phyloP scores from a whole-genome alignment of 352 stramenopile genomes.

The Pythium rishiriense region DNA sequence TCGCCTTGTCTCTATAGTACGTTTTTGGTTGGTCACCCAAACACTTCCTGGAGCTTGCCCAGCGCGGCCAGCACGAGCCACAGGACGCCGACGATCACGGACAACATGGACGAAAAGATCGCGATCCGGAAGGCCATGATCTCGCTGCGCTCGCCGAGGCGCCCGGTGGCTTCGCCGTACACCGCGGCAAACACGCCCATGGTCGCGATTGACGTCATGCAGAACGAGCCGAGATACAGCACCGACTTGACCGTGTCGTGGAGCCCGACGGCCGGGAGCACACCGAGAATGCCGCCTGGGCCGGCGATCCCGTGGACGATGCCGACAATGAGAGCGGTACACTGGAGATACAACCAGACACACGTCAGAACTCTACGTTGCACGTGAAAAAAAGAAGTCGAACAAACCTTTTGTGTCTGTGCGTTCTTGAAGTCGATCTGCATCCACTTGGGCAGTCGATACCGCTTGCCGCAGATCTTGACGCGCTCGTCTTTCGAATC shows the following conservation, averaged over 20 bases:
- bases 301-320: slow-evolving; percentile 91
- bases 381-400: neutral
- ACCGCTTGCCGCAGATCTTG: slow-evolving; percentile 33
- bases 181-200: slow-evolving; percentile 89
- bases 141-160: slow-evolving; percentile 68
- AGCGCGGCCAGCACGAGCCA: slow-evolving; percentile 78
- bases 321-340: slow-evolving; percentile 80
- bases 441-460: slow-evolving; percentile 25
- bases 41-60: slow-evolving; percentile 79
- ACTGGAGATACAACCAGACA: too few relatives aligned
- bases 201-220: slow-evolving; percentile 81
- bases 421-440: slow-evolving; percentile 72
- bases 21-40: slow-evolving; percentile 37
- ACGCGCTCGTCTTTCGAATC: slow-evolving; percentile 35
- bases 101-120: slow-evolving; percentile 84
- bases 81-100: slow-evolving; percentile 78
- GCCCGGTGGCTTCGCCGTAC: slow-evolving; percentile 80
- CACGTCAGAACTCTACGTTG: too few relatives aligned
- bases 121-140: slow-evolving; percentile 76
- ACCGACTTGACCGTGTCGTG: slow-evolving; percentile 78
- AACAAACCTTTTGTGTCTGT: slow-evolving; percentile 71
- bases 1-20: neutral
- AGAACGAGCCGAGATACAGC: slow-evolving; percentile 91
- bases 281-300: slow-evolving; percentile 77
- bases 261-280: slow-evolving; percentile 89